phyloP scores from a whole-genome alignment of 345 rosid species.

The Erodium maritimum region DNA sequence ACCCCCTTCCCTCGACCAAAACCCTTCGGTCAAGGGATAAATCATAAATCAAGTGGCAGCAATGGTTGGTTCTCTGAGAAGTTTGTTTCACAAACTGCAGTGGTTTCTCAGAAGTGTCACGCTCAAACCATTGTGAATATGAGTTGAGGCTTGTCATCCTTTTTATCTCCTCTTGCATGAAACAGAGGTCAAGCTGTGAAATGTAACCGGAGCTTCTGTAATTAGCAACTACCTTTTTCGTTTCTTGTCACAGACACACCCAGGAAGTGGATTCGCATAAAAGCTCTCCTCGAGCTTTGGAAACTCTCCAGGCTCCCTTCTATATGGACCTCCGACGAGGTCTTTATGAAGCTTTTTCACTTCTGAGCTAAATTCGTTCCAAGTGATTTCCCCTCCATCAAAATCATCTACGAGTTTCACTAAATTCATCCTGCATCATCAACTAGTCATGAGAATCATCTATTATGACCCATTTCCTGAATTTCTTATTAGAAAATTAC shows the following conservation, averaged over 20 bases:
- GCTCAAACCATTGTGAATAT: background rate
- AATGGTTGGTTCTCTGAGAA: no score
- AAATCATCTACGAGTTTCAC: slow-evolving; percentile 69
- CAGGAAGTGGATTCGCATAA: slow-evolving; percentile 79
- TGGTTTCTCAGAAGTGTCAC: background rate
- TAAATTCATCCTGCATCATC: slow-evolving; percentile 57
- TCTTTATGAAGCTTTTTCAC: slow-evolving; percentile 72
- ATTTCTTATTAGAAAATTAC: no score
- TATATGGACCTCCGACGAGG: slow-evolving; percentile 61
- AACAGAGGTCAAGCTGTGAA: background rate
- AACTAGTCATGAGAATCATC: background rate
- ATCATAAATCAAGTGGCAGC: no score
- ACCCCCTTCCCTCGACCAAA: background rate
- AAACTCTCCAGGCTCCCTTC: slow-evolving; percentile 61
- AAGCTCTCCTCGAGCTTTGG: slow-evolving; percentile 93
- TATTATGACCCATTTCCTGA: no score
- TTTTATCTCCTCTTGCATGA: background rate
- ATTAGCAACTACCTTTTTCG: slow-evolving; percentile 14
- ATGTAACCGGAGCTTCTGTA: background rate
- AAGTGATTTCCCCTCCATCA: slow-evolving; percentile 62
- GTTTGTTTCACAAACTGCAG: no score
- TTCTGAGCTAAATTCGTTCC: slow-evolving; percentile 79
- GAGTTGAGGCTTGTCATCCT: background rate
- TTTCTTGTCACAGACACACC: slow-evolving; percentile 59
- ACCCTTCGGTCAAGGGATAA: background rate